Evolutionary conservation across 2,329 filamentous ascomycete species (phyloP), one percentile per base, ranked within the genome.

Genomic region (Colletotrichum nymphaeae): DNA sequence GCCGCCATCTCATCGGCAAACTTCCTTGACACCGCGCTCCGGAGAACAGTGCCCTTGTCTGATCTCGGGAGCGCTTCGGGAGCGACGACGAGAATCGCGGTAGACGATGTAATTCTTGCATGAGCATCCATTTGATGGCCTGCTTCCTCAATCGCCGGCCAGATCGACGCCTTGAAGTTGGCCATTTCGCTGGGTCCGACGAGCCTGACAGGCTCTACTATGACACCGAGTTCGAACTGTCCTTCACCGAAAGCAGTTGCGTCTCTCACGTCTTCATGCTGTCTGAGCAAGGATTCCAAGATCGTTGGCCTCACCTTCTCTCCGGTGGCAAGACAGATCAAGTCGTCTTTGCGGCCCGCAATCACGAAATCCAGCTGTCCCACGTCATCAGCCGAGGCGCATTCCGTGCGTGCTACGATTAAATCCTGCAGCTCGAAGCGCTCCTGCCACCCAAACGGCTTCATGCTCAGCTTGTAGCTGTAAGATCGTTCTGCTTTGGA

Each of bases 261-360:
- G 11, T 73, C 67, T 37, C 76, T 76, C 32, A 78, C 69, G 19
- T 49, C 4, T 7, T 76, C 74, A 8, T 70, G 58, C 37, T 76
- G 74, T 24, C 46, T 75, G 49, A 79, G 42, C 62, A 68, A 71
- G 6, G 65, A 72, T 60, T 78, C 77, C 6, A 79, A 69, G 19
- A 77, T 75, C 26, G 72, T 70, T 4, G 77, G 77, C 32, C 75
- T 73, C 11, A 72, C 77, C 66, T 79, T 79, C 52, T 79, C 77
- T 16, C 77, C 78, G 5, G 76, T 78, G 3, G 75, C 75, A 16
- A 79, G 72, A 12, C 77, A 75, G 22, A 79, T 78, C 6, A 79
- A 71, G 59, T 79, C 77, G 67, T 84, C 83, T 24, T 77, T 78
- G 7, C 84, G 76, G 0, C 83, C 83, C 8, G 82, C 68, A 35